These are phyloP conservation scores for Quambalaria eucalypti DNA, from an alignment of 1,284 basidiomycete species.

Conservation along the genomic window DNA sequence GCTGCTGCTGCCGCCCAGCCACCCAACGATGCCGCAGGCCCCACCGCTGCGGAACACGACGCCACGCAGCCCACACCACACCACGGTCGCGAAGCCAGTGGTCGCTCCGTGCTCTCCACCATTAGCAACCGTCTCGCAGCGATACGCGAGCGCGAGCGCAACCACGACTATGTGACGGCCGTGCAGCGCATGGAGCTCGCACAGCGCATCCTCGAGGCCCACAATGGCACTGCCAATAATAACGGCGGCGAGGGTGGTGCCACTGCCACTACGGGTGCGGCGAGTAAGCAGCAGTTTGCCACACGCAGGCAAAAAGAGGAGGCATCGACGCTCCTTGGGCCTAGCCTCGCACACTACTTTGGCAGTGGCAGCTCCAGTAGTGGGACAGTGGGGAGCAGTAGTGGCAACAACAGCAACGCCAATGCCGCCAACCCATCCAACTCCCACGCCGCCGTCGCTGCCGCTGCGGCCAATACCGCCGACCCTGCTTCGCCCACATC, in stretches of 20 bases:
- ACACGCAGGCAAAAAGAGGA: slow-evolving; percentile 29
- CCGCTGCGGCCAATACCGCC: neutral
- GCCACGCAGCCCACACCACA: neutral
- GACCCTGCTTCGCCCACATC: neutral
- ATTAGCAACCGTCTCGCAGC: slow-evolving; percentile 15
- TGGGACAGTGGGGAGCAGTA: slow-evolving; percentile 20
- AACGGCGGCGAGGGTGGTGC: too few relatives aligned
- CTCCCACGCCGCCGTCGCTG: slow-evolving; percentile 3
- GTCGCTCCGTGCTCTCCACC: slow-evolving; percentile 20
- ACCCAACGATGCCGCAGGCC: too few relatives aligned
- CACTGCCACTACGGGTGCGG: slow-evolving; percentile 2
- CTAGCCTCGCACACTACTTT: slow-evolving; percentile 37
- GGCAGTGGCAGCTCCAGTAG: slow-evolving; percentile 24
- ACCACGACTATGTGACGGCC: slow-evolving; percentile 8
- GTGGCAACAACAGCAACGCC: slow-evolving; percentile 4
- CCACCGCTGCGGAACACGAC: too few relatives aligned
- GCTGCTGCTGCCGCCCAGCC: too few relatives aligned
- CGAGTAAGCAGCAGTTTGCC: slow-evolving; percentile 13
- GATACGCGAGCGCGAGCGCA: slow-evolving; percentile 22
- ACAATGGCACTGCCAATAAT: slow-evolving; percentile 1
- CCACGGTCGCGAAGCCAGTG: slow-evolving; percentile 17
- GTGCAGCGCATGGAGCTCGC: neutral
- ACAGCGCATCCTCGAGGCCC: slow-evolving; percentile 6
- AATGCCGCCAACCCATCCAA: slow-evolving; percentile 7
- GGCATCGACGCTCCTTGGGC: slow-evolving; percentile 32